Percentiles rank a stretch among this genome's conserved stretches.
Conservation (phyloP, 129 eudicot genomes). For the Flaveria ramosissima region DNA sequence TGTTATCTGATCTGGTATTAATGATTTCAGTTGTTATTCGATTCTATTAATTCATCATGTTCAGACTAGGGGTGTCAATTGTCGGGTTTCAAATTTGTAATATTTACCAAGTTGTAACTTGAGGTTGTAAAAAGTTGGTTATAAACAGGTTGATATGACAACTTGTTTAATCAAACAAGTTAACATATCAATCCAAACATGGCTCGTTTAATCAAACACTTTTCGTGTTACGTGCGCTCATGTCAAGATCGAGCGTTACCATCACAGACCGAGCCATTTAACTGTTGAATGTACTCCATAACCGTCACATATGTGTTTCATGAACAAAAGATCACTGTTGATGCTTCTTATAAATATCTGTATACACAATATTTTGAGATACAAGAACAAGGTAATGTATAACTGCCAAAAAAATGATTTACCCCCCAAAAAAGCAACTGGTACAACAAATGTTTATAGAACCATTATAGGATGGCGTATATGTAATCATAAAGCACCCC, state of each 20-base stretch:
- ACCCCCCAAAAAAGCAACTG: slow-evolving; percentile 25
- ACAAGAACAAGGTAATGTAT: slow-evolving; percentile 23
- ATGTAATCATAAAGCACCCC: slow-evolving; percentile 47
- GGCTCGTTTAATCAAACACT: background rate
- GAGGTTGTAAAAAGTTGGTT: background rate
- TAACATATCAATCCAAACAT: background rate
- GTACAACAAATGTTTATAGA: slow-evolving; percentile 28
- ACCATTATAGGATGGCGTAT: slow-evolving; percentile 10
- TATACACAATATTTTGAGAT: slow-evolving; percentile 30
- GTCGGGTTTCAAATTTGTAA: background rate
- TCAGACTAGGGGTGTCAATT: background rate
- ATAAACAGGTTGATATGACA: background rate
- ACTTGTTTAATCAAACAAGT: background rate
- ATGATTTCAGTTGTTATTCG: slow-evolving; percentile 8
- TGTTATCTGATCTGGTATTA: slow-evolving; percentile 10
- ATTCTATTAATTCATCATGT: background rate
- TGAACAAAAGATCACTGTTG: slow-evolving; percentile 25
- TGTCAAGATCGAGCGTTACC: background rate
- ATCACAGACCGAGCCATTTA: background rate
- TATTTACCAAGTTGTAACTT: background rate
- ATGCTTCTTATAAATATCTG: slow-evolving; percentile 23
- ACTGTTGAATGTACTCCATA: background rate
- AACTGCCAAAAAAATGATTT: slow-evolving; percentile 30
- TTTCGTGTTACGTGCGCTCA: background rate
- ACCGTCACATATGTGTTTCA: background rate